Evolutionary conservation across 2,329 filamentous ascomycete genomes (phyloP), one percentile per base, ranked within the genome.

Genomic region (Trichophyton equinum): DNA sequence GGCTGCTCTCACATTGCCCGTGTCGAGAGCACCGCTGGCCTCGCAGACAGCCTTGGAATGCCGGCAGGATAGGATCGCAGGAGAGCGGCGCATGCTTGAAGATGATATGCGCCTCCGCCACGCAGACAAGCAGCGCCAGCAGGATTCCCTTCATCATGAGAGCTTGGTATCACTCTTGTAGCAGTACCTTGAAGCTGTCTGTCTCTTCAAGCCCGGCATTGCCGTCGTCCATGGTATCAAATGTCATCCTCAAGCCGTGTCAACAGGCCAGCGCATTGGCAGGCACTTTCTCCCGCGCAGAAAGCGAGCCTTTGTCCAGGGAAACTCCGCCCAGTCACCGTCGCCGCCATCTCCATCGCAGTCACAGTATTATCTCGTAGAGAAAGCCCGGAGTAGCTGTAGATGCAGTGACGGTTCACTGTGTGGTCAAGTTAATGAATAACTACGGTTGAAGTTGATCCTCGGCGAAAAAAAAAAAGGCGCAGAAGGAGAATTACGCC

Each of bases 401-500:
- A 59, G 62, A 9, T 33, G 3, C 30, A 1, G 30, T 33, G 6
- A 1, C 5, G 3, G 2, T 22, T 22, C 22, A 22, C 3, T 22
- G 22, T 22, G 22, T 22, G 22, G 22, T 22, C 22, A 18, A 18
- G 18, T 18, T 18, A 18, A 18, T 18, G 18, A 1, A 18, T 18
- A 18, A 18, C 18, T 18, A 18, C 18, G 18, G 42, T 61, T 55
- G 56, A 46, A 46, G 42, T 60, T 57, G 56, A 46, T 60, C 62
- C 58, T 62, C 60, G 62, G 59, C 59, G 60, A 56, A 64, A 60
- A 18, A 18, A 18, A 63, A 63, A 62, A 57, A 63, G 70, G 71
- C 70, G 68, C 73, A 75, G 74, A 75, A 75, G 73, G 73, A 75
- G 70, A 75, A 73, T 68, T 76, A 75, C 74, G 74, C 73, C 63